These are phyloP conservation scores for Lippia alba DNA, from an alignment of 305 asterid species.

Conservation along the genomic window DNA sequence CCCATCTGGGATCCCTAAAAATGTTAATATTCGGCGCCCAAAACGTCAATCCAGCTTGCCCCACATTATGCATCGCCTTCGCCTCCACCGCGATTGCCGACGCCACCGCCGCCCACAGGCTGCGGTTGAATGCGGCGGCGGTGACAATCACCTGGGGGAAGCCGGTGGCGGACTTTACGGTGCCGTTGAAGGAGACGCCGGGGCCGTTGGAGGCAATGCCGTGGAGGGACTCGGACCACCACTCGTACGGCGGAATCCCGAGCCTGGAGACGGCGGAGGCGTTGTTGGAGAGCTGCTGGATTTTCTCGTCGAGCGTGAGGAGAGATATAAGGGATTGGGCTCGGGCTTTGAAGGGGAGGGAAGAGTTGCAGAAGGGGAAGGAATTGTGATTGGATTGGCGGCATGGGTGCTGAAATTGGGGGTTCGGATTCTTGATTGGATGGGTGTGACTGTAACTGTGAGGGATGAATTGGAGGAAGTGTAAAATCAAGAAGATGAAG, in stretches of 20 bases:
- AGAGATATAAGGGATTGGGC: constrained; percentile 64
- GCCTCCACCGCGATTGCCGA: constrained; percentile 75
- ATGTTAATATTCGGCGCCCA: constrained; percentile 93
- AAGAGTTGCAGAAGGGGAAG: constrained; percentile 68
- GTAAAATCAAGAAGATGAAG: constrained; percentile 28
- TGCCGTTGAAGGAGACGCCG: constrained; percentile 68
- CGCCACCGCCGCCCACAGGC: constrained; percentile 62
- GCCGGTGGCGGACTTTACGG: constrained; percentile 61
- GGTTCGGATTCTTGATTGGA: constrained; percentile 14
- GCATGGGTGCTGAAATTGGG: constrained; percentile 50
- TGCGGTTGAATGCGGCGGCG: constrained; percentile 74
- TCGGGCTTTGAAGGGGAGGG: constrained; percentile 51
- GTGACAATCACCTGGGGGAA: constrained; percentile 89
- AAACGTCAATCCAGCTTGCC: constrained; percentile 87
- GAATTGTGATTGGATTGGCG: constrained; percentile 50
- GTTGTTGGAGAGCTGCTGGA: constrained; percentile 66
- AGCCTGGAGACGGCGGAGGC: constrained; percentile 66
- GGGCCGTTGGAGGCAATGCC: constrained; percentile 79
- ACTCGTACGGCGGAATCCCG: constrained; percentile 74
- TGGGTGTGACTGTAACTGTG: not conserved
- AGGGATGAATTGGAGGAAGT: constrained; percentile 21
- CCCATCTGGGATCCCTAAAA: constrained; percentile 97
- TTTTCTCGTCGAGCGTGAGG: constrained; percentile 73
- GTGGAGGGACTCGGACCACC: constrained; percentile 98
- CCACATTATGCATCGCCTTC: constrained; percentile 64